Conservation (phyloP, 2,329 filamentous ascomycete species). For the Sphaerulina musiva region DNA sequence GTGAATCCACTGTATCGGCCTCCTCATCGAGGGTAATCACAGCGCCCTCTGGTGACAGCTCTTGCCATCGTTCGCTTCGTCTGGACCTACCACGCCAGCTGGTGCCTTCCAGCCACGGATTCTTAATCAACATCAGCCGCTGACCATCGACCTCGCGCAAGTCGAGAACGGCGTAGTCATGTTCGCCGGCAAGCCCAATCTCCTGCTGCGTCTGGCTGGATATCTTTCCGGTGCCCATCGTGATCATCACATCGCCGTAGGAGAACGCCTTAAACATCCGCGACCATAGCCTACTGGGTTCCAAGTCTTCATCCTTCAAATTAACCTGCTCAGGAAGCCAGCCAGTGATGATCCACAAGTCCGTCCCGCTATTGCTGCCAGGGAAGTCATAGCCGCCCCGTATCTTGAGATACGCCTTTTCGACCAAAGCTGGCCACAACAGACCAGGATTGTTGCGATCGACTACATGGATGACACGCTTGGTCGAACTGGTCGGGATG, state of each 20-base stretch:
- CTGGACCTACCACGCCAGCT: constrained; percentile 55
- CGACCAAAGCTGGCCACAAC: constrained; percentile 84
- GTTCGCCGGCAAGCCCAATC: constrained; percentile 77
- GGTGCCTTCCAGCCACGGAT: constrained; percentile 84
- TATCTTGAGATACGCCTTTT: constrained; percentile 95
- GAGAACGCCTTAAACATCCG: constrained; percentile 68
- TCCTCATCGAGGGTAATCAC: constrained; percentile 25
- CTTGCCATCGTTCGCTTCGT: constrained; percentile 1
- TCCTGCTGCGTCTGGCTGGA: constrained; percentile 69
- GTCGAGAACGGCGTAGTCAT: constrained; percentile 88
- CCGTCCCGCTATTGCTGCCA: constrained; percentile 92
- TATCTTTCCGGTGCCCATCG: constrained; percentile 81
- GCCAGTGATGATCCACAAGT: constrained; percentile 84
- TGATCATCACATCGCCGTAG: constrained; percentile 75
- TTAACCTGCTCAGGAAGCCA: constrained; percentile 98
- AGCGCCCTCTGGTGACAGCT: constrained; percentile 7
- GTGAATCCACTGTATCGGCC: constrained; percentile 26
- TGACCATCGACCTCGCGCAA: constrained; percentile 59
- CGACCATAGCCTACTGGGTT: constrained; percentile 69
- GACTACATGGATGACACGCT: constrained; percentile 75
- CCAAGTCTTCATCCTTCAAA: constrained; percentile 75
- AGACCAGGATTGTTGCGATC: constrained; percentile 75
- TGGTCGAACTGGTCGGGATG: constrained; percentile 68
- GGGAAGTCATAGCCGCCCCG: constrained; percentile 96
- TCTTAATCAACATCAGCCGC: constrained; percentile 76